Conservation (phyloP, 164 flowering plant genomes). For the Amborella trichopoda region DNA sequence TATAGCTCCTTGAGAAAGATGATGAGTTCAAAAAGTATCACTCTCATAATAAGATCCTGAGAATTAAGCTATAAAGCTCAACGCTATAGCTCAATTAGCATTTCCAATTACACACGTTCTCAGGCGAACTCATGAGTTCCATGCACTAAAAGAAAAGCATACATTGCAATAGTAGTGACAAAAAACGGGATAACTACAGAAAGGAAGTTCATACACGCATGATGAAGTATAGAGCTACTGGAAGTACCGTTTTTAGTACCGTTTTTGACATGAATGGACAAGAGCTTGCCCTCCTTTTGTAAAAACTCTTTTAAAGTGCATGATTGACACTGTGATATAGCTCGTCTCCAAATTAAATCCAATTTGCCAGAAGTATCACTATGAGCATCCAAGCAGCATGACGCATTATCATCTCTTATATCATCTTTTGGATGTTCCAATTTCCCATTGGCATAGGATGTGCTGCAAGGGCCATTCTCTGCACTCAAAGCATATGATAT, state of each 20-base stretch:
- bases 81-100: no score
- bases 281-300: slow-evolving; percentile 49
- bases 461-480: slow-evolving; percentile 45
- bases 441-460: slow-evolving; percentile 33
- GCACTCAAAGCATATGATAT: no score
- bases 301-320: slow-evolving; percentile 44
- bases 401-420: slow-evolving; percentile 18
- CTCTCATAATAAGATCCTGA: no score
- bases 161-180: no score
- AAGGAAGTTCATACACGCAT: no score
- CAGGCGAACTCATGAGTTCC: no score
- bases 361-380: slow-evolving; percentile 24
- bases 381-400: slow-evolving; percentile 13
- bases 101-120: no score
- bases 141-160: no score
- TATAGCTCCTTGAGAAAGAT: no score
- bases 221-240: no score
- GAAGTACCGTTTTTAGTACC: slow-evolving; percentile 46
- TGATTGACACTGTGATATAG: slow-evolving; percentile 45
- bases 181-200: no score
- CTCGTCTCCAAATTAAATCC: slow-evolving; percentile 56
- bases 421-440: slow-evolving; percentile 22
- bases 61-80: no score
- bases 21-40: slow-evolving; percentile 1
- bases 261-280: slow-evolving; percentile 46